These are phyloP conservation scores for Irineochytrium annulatum DNA, from an alignment of 192 early-diverging fungal genomes.

Conservation along the genomic window DNA sequence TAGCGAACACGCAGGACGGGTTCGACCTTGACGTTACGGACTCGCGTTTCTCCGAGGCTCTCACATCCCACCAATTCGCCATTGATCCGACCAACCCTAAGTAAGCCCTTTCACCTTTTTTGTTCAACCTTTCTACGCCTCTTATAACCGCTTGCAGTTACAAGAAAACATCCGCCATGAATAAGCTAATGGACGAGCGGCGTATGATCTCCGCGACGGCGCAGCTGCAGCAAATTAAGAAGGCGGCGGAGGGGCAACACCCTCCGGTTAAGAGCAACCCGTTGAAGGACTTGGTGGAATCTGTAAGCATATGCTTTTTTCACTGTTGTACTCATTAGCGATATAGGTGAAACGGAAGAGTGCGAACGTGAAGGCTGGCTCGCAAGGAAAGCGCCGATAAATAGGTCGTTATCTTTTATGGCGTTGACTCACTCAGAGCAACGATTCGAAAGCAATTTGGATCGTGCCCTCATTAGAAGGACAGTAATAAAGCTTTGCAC, in stretches of 20 bases:
- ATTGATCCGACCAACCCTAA: constrained; percentile 94
- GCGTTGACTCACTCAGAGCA: no score
- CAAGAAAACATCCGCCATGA: constrained; percentile 81
- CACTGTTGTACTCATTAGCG: background rate
- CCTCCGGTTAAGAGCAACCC: background rate
- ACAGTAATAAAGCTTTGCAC: no score
- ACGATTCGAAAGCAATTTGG: no score
- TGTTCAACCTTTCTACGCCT: background rate
- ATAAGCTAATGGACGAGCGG: constrained; percentile 54
- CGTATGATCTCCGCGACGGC: constrained; percentile 10
- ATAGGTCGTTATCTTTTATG: no score
- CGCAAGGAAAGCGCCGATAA: background rate
- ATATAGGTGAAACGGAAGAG: background rate
- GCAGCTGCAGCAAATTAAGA: background rate
- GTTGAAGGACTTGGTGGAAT: background rate
- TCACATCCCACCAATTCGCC: constrained; percentile 82
- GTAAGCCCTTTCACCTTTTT: constrained; percentile 30
- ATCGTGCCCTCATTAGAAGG: no score
- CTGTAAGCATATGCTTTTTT: background rate
- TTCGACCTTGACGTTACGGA: constrained; percentile 85
- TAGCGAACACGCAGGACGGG: constrained; percentile 64
- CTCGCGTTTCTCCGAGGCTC: constrained; percentile 76
- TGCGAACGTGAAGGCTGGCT: background rate
- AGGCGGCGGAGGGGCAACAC: background rate
- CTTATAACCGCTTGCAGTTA: no score